These are phyloP conservation scores for Penicillium robsamsonii DNA, from an alignment of 495 filamentous ascomycete species.

Conservation along the genomic window DNA sequence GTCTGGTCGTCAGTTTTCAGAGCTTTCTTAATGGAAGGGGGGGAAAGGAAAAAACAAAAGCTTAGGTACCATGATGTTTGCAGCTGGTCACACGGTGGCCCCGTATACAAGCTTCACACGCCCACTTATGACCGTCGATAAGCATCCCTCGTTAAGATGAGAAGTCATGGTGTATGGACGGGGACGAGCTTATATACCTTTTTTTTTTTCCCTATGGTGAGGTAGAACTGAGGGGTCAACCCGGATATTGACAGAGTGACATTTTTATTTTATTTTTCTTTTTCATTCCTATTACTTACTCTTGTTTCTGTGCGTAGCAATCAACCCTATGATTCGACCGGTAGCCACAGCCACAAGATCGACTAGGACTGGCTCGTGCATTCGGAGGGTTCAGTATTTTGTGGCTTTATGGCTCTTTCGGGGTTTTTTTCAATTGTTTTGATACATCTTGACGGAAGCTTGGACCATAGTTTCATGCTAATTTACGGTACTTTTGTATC, in stretches of 20 bases:
- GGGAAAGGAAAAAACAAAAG: conserved; percentile 19
- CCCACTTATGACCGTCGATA: conserved; percentile 85
- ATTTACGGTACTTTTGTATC: conserved; percentile 7
- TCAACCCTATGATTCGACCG: conserved; percentile 15
- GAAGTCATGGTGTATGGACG: conserved; percentile 10
- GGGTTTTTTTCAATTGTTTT: neutral
- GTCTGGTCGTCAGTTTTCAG: conserved; percentile 2
- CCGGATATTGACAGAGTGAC: conserved; percentile 12
- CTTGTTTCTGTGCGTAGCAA: conserved; percentile 14
- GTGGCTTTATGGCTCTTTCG: neutral
- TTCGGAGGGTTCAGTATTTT: conserved; percentile 19
- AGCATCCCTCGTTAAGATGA: conserved; percentile 56
- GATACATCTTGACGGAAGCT: conserved; percentile 17
- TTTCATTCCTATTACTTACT: neutral
- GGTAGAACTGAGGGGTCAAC: conserved; percentile 8
- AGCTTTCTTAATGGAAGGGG: neutral
- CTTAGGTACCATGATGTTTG: conserved; percentile 44
- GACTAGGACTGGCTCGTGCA: conserved; percentile 21
- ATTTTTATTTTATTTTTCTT: neutral
- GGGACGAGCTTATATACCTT: conserved; percentile 20
- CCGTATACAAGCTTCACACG: conserved; percentile 89
- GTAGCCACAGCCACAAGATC: conserved; percentile 30
- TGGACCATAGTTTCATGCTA: conserved; percentile 12
- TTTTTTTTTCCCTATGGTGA: neutral
- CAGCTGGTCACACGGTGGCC: conserved; percentile 75